These are phyloP conservation scores for Ceratobasidium sp. DNA, from an alignment of 1,284 basidiomycete genomes.

Conservation along the genomic window DNA sequence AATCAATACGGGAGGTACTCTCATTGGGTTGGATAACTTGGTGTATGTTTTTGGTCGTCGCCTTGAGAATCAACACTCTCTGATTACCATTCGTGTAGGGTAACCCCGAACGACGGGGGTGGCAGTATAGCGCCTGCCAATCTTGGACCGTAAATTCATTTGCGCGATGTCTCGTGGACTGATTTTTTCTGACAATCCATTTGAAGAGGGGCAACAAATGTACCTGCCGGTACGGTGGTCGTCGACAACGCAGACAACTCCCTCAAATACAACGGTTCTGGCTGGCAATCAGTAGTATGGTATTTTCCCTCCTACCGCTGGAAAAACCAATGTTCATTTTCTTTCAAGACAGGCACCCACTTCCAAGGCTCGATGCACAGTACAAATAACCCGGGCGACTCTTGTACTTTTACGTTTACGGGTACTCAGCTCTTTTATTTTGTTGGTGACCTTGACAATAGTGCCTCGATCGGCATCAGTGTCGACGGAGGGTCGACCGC, in stretches of 20 bases:
- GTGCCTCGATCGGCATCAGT: background rate
- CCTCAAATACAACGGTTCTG: background rate
- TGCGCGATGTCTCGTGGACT: no score
- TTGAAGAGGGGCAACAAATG: background rate
- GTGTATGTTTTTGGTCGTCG: background rate
- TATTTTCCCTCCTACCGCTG: background rate
- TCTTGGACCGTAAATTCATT: background rate
- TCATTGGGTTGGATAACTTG: background rate
- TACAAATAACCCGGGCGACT: background rate
- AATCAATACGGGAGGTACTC: background rate
- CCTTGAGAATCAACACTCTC: background rate
- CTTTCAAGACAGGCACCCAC: background rate
- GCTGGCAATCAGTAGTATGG: background rate
- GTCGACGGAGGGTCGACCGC: background rate
- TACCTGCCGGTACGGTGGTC: background rate
- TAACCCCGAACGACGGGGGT: background rate
- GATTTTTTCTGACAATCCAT: background rate
- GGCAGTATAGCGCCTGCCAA: background rate
- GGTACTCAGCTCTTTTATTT: background rate
- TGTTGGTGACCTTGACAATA: background rate
- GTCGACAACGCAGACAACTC: background rate
- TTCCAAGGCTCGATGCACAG: background rate
- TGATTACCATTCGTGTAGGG: background rate
- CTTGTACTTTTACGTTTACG: slow-evolving; percentile 1
- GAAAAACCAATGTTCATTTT: background rate